Base-by-base conservation (phyloP, 257 asterid genomes). In the Euphrasia confusa region DNA sequence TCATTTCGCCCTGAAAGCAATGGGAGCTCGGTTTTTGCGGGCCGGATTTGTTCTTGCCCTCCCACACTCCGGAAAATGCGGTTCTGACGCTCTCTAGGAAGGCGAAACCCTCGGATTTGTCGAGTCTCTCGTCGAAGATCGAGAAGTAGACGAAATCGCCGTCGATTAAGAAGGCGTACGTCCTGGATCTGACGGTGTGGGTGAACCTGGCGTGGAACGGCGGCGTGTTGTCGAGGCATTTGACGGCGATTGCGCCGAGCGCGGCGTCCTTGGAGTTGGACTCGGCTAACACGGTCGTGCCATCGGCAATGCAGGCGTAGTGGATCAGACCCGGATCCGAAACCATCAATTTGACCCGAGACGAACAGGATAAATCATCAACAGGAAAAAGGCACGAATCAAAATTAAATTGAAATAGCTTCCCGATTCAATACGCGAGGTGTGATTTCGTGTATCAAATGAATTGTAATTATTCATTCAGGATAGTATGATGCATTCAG, bases 1-100 rank as follows among this genome's bases (percentile, higher is more conserved):
- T 85, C 32, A 88, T 67, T 49, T 88, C 92, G 0, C 96, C 95
- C 67, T 85, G 95, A 61, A 78, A 81, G 45, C 90, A 85, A 74
- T 83, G 92, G 4, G 92, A 75, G 47, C 63, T 57, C 75, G 80
- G 44, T 0, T 54, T 65, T 62, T 60, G 58, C 71, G 80, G 50
- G 0, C 61, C 32, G n/a, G 52, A 10, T 3, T 45, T 64, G 65
- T 63, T 80, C 2, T 67, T 63, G 3, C 65, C 75, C 11, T 66
- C 64, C 9, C 28, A 68, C 30, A 79, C 72, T 53, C 60, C 72
- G 15, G 21, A 48, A 32, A 85, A 83, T 17, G 92, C 84, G 1
- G 60, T 81, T 60, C 58, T 77, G 9, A 83, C 80, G 59, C 84
- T 61, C 56, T 9, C 76, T 27, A 88, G 63, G 54, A 85, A 85